phyloP scores from a whole-genome alignment of 306 rosid species.

The Vicia sativa region DNA sequence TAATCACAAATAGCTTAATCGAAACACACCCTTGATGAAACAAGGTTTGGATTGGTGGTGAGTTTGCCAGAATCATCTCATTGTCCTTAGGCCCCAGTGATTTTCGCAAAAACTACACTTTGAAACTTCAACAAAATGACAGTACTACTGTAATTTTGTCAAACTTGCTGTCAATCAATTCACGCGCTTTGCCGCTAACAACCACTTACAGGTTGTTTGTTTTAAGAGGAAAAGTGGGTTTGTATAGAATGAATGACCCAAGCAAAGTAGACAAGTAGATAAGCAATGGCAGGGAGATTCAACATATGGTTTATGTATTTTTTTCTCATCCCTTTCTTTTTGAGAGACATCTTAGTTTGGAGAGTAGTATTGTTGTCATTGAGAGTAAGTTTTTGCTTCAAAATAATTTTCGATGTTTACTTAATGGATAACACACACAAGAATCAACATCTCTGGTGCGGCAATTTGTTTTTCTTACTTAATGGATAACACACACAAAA shows the following conservation, averaged over 20 bases:
- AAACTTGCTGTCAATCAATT: background rate
- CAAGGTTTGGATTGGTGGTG: background rate
- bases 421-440: background rate
- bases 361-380: background rate
- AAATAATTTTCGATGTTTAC: background rate
- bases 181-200: background rate
- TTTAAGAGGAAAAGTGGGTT: background rate
- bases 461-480: constrained; percentile 16
- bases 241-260: background rate
- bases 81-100: background rate
- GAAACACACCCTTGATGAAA: background rate
- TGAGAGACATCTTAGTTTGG: background rate
- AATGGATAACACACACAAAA: background rate
- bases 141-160: background rate
- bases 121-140: background rate
- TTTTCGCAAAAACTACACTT: background rate
- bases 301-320: constrained; percentile 7
- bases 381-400: no score
- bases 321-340: background rate
- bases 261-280: background rate
- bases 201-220: background rate
- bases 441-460: background rate
- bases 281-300: background rate
- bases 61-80: background rate
- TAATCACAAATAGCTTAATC: background rate